phyloP scores from a whole-genome alignment of 2,329 filamentous ascomycete species.

The Setomelanomma holmii region DNA sequence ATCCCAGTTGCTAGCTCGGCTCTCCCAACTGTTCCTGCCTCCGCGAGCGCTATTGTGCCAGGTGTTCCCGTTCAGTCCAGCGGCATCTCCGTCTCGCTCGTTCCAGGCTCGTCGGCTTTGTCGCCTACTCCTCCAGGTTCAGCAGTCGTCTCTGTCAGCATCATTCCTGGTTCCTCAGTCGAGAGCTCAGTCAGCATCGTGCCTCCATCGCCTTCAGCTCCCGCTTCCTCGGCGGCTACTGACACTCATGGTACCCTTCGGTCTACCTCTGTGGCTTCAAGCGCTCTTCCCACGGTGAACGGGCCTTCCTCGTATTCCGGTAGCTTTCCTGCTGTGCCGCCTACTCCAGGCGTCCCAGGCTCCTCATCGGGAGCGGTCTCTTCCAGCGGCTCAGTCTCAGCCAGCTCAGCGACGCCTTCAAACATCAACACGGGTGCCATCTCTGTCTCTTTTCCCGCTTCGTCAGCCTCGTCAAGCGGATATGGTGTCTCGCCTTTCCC shows the following conservation, averaged over 20 bases:
- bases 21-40: slow-evolving; percentile 8
- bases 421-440: slow-evolving; percentile 1
- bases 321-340: not conserved
- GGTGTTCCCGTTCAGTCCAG: not conserved
- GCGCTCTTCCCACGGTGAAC: not conserved
- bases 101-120: not conserved
- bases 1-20: slow-evolving; percentile 1
- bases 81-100: not conserved
- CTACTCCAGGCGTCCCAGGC: not conserved
- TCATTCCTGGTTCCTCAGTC: slow-evolving; percentile 7
- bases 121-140: no score
- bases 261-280: not conserved
- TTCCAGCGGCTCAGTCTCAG: not conserved
- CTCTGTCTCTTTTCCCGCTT: no score
- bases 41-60: slow-evolving; percentile 6
- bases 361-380: not conserved
- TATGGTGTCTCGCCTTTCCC: no score
- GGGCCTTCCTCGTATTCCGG: not conserved
- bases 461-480: no score
- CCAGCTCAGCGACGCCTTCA: not conserved
- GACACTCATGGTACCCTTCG: not conserved
- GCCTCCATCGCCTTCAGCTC: slow-evolving; percentile 2
- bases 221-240: no score
- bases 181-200: slow-evolving; percentile 7
- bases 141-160: slow-evolving; percentile 16